Evolutionary conservation across 2,329 filamentous ascomycete species (phyloP), one percentile per base, ranked within the genome.

Genomic region (Aureobasidium pullulans): DNA sequence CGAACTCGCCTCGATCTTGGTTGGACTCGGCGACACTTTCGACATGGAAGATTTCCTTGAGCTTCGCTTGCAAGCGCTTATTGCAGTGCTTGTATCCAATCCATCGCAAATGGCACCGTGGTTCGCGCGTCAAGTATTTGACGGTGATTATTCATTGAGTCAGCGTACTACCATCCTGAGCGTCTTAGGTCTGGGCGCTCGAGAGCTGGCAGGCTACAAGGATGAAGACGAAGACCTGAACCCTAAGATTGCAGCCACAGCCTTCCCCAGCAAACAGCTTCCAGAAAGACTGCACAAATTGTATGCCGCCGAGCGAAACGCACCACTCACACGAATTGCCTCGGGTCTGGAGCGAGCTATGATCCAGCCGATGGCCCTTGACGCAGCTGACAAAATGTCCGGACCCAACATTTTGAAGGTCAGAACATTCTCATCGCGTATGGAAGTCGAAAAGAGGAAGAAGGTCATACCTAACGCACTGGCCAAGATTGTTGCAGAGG

Each of bases 361-460:
- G 67, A 84, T 97, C 19, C 84, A 86, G 15, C 94, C 94, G 0
- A 76, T 97, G 31, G 91, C 93, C 1, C 86, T 89, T 39, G 79
- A 84, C 60, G 90, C 92, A 2, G 92, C 91, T 42, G 91, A 96
- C 69, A 80, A 86, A 23, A 79, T 85, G 6, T 87, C 87, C 0
- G 91, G 93, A 0, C 92, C 94, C 0, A 85, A 91, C 64, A 83
- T 87, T 6, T 83, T 99, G 47, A 97, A 97, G 75, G 83, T 97
- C 23, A 85, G 90, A 31, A 96, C 87, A 2, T 96, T 97, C 73
- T 93, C 87, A 10, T 89, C 88, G 0, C 85, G 88, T 16, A 84
- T 92, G 71, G 79, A 83, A 60, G 80, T 86, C 16, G 81, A 87
- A 67, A 82, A 81, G 62, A 77, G 81, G 50, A 80, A 77, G 50